phyloP scores from a whole-genome alignment of 108 stramenopile genomes.

The Pseudonitzschia delicatissima region DNA sequence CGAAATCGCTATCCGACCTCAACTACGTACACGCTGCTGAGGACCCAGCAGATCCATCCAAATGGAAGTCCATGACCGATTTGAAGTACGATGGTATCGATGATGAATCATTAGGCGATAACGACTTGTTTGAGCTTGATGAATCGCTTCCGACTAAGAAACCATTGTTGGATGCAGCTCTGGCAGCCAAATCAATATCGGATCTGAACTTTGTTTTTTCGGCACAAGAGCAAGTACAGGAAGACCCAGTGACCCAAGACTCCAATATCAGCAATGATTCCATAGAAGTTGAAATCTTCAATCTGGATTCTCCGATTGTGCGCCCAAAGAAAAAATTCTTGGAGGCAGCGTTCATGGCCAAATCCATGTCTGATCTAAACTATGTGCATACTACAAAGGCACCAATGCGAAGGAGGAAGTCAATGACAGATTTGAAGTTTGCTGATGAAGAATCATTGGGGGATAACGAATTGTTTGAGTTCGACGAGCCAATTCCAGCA shows the following conservation, averaged over 20 bases:
- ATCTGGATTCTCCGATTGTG: too few species aligned
- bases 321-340: not conserved
- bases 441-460: not conserved
- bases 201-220: not conserved
- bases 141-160: not conserved
- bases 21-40: not conserved
- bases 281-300: too few species aligned
- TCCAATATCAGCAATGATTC: too few species aligned
- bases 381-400: too few species aligned
- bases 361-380: not conserved
- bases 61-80: not conserved
- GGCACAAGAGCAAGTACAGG: too few species aligned
- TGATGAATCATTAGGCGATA: not conserved
- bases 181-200: not conserved
- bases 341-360: not conserved
- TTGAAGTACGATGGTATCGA: not conserved
- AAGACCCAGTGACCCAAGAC: too few species aligned
- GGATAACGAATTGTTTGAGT: not conserved
- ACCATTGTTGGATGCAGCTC: not conserved
- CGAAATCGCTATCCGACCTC: not conserved
- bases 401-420: too few species aligned
- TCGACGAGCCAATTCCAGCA: not conserved
- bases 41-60: not conserved
- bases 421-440: not conserved
- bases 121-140: not conserved